phyloP scores from a whole-genome alignment of 371 early-diverging fungal genomes.

The Lichtheimia hyalospora region DNA sequence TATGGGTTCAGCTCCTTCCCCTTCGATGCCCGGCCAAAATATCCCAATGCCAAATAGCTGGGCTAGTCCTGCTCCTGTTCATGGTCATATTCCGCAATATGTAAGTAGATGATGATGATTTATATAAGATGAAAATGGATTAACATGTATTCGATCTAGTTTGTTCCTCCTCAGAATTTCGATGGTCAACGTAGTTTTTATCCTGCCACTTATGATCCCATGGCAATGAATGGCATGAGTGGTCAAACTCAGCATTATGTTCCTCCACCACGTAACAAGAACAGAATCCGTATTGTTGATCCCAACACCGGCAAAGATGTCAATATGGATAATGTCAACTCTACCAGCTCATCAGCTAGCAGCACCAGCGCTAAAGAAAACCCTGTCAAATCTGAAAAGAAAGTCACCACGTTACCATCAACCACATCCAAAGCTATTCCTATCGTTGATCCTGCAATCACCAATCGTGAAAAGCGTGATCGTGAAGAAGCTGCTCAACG shows the following conservation, averaged over 20 bases:
- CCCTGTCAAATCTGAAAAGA: slow-evolving; percentile 35
- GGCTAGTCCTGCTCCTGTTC: slow-evolving; percentile 14
- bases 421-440: slow-evolving; percentile 52
- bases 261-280: slow-evolving; percentile 44
- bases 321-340: slow-evolving; percentile 38
- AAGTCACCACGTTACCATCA: slow-evolving; percentile 34
- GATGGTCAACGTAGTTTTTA: slow-evolving; percentile 23
- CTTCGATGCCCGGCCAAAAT: slow-evolving; percentile 25
- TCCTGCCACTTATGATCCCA: slow-evolving; percentile 14
- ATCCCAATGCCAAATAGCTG: slow-evolving; percentile 14
- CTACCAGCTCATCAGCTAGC: slow-evolving; percentile 24
- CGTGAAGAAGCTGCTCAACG: slow-evolving; percentile 44
- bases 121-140: neutral
- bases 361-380: slow-evolving; percentile 21
- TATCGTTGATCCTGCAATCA: slow-evolving; percentile 63
- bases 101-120: slow-evolving; percentile 17
- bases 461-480: slow-evolving; percentile 43
- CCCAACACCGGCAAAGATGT: slow-evolving; percentile 73
- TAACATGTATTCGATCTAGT: slow-evolving; percentile 14
- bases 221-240: neutral
- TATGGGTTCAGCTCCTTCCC: slow-evolving; percentile 31
- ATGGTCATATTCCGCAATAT: slow-evolving; percentile 19
- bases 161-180: slow-evolving; percentile 27
- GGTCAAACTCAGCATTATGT: slow-evolving; percentile 35
- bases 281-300: slow-evolving; percentile 73